Conservation (phyloP, 495 filamentous ascomycete genomes). For the Coniosporium apollinis region DNA sequence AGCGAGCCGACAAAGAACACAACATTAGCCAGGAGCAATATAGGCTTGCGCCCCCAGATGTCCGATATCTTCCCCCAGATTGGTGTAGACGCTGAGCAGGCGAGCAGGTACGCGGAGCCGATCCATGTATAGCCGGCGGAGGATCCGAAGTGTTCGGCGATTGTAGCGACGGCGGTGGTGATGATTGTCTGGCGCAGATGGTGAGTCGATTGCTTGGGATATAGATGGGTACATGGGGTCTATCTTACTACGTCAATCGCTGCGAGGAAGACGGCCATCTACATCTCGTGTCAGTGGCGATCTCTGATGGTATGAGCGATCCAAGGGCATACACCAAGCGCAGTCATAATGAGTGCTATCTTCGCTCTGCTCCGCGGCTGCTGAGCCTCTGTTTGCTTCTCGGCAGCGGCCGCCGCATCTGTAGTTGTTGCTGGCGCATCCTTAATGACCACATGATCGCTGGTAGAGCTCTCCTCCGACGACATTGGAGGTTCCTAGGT, state of each 20-base stretch:
- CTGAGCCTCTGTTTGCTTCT: too few species aligned
- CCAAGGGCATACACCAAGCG: constrained; percentile 11
- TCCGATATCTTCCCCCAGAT: constrained; percentile 75
- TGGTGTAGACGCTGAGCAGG: constrained; percentile 49
- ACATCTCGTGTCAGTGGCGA: not conserved
- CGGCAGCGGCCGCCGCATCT: too few species aligned
- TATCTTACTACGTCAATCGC: constrained; percentile 22
- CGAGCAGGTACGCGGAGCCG: constrained; percentile 38
- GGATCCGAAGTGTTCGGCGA: constrained; percentile 28
- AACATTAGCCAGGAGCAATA: constrained; percentile 53
- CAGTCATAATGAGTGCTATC: constrained; percentile 23
- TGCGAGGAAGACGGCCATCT: constrained; percentile 25
- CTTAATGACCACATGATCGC: too few species aligned
- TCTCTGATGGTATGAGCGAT: not conserved
- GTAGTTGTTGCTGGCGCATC: too few species aligned
- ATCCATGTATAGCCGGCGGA: constrained; percentile 37
- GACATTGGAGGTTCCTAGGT: too few species aligned
- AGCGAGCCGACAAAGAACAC: constrained; percentile 65
- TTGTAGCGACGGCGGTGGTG: constrained; percentile 34
- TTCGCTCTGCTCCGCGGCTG: constrained; percentile 20
- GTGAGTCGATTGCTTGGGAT: constrained; percentile 3
- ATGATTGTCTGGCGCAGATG: constrained; percentile 26
- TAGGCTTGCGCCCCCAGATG: constrained; percentile 72
- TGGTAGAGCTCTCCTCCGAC: too few species aligned
- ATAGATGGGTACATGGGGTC: too few species aligned